phyloP scores from a whole-genome alignment of 176 grass and related monocot species.

The Rhipidocladum racemiflorum region DNA sequence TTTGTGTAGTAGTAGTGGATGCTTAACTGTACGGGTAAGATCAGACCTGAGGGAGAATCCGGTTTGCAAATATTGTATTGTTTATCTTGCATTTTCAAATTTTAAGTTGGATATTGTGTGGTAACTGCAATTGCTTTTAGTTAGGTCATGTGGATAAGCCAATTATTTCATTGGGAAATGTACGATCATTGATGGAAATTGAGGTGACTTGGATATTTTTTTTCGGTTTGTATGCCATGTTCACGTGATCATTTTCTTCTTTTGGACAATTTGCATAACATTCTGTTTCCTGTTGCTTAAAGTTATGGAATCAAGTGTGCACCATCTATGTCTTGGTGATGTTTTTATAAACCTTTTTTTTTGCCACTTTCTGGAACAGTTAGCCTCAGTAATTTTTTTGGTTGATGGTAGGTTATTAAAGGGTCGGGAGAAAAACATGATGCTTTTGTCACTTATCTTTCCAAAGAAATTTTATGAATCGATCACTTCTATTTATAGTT shows the following conservation, averaged over 20 bases:
- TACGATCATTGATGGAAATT: background rate
- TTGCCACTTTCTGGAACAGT: background rate
- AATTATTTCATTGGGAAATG: background rate
- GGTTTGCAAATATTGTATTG: no score
- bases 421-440: background rate
- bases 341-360: background rate
- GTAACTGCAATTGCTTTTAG: background rate
- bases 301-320: background rate
- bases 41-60: background rate
- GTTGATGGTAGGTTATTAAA: background rate
- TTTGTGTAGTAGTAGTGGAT: background rate
- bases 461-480: background rate
- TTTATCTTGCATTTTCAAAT: background rate
- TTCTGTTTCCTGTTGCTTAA: background rate
- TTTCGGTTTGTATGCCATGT: background rate
- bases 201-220: background rate
- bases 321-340: background rate
- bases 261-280: background rate
- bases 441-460: conserved; percentile 11
- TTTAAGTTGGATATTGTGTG: background rate
- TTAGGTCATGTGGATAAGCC: background rate
- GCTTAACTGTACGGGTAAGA: background rate
- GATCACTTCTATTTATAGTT: conserved; percentile 24
- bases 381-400: background rate
- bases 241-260: background rate